phyloP scores from a whole-genome alignment of 805 yeast species.

The Kuraishia piskuri region DNA sequence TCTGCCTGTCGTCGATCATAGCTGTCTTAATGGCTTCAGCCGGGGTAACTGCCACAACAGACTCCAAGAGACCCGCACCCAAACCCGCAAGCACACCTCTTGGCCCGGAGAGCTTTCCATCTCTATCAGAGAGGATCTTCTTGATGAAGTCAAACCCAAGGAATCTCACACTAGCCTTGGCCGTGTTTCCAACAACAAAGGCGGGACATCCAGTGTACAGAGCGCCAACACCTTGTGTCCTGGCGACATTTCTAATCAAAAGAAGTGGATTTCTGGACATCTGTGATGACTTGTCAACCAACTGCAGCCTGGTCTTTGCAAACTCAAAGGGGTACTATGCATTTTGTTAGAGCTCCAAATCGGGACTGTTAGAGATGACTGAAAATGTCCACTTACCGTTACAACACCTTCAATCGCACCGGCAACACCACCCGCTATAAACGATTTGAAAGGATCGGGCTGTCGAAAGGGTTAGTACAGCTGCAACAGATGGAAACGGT shows the following conservation, averaged over 20 bases:
- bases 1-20: conserved; percentile 84
- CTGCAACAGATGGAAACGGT: background rate
- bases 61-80: conserved; percentile 92
- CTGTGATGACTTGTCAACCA: conserved; percentile 55
- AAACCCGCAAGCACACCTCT: conserved; percentile 94
- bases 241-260: conserved; percentile 66
- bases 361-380: too few relatives aligned
- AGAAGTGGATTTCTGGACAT: conserved; percentile 79
- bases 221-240: conserved; percentile 68
- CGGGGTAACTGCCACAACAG: conserved; percentile 92
- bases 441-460: conserved; percentile 71
- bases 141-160: conserved; percentile 88
- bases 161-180: conserved; percentile 92
- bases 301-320: conserved; percentile 89
- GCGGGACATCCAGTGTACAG: conserved; percentile 96
- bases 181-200: conserved; percentile 91
- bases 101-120: conserved; percentile 83
- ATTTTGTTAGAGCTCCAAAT: conserved; percentile 2
- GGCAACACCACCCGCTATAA: conserved; percentile 92
- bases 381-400: conserved; percentile 31
- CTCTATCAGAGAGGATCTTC: conserved; percentile 63
- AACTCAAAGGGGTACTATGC: conserved; percentile 82
- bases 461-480: conserved; percentile 11
- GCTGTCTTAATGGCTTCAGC: conserved; percentile 96
- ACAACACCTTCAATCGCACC: conserved; percentile 92